phyloP scores from a whole-genome alignment of 2,329 filamentous ascomycete genomes.

The Aspergillus tanneri region DNA sequence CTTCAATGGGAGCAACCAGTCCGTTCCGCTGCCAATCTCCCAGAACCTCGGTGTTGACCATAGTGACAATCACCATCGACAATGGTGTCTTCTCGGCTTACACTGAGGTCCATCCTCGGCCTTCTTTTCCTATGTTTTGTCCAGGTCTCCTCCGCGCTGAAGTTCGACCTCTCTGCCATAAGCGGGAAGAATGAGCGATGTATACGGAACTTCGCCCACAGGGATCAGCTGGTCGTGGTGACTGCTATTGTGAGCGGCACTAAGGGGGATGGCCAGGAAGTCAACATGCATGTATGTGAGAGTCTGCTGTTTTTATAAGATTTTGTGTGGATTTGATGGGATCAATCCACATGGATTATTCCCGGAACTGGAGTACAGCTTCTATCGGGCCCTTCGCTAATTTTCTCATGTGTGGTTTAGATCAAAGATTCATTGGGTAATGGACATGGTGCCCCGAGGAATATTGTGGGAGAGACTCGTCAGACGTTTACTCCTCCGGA shows the following conservation, averaged over 20 bases:
- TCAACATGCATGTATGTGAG: constrained; percentile 81
- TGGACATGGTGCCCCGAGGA: constrained; percentile 88
- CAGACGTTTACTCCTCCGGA: constrained; percentile 91
- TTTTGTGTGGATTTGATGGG: neutral
- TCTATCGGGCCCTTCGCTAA: constrained; percentile 17
- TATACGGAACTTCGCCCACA: constrained; percentile 91
- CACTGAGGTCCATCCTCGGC: constrained; percentile 31
- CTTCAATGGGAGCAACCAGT: constrained; percentile 33
- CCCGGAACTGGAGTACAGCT: no score
- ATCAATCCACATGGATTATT: no score
- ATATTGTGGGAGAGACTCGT: constrained; percentile 86
- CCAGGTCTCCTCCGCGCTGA: constrained; percentile 64
- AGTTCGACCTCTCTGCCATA: constrained; percentile 82
- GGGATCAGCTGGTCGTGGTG: constrained; percentile 91
- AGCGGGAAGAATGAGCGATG: constrained; percentile 75
- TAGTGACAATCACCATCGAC: constrained; percentile 19
- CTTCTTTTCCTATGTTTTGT: constrained; percentile 37
- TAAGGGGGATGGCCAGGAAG: constrained; percentile 85
- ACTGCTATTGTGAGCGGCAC: constrained; percentile 83
- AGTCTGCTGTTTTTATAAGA: neutral
- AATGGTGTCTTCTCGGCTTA: constrained; percentile 34
- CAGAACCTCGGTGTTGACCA: constrained; percentile 18
- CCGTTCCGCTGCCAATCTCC: constrained; percentile 20
- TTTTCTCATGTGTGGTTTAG: constrained; percentile 48
- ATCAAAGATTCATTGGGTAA: constrained; percentile 95